A percentile compares a stretch with the other conserved stretches of the same genome.
phyloP scores from a whole-genome alignment of 73 alveolate genomes.

The Paramecium octaurelia region DNA sequence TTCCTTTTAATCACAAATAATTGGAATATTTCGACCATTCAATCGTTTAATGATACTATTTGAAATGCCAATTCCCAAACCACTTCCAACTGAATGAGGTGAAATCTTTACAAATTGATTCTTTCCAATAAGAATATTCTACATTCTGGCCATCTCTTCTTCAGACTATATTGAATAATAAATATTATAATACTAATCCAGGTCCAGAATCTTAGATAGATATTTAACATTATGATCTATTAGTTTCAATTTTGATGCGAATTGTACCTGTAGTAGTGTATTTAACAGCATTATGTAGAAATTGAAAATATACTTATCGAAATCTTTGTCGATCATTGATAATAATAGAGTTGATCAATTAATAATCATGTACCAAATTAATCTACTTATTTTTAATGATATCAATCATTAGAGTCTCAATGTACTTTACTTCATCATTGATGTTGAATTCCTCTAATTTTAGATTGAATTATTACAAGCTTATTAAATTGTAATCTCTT shows the following conservation, averaged over 20 bases:
- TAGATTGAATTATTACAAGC: background rate
- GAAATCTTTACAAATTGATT: background rate
- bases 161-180: background rate
- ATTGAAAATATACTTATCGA: background rate
- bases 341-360: background rate
- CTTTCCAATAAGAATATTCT: background rate
- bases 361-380: background rate
- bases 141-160: background rate
- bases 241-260: background rate
- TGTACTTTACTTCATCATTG: background rate
- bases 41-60: background rate
- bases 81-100: background rate
- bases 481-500: conserved; percentile 1
- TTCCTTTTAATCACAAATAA: background rate
- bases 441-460: background rate
- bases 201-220: background rate
- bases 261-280: background rate
- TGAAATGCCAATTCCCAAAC: background rate
- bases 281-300: background rate
- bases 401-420: background rate
- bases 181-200: background rate
- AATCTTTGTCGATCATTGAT: conserved; percentile 19
- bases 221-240: background rate
- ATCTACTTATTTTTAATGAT: background rate
- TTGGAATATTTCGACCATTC: background rate